Conservation (phyloP, 2,329 filamentous ascomycete genomes). For the Botrytis galanthina region DNA sequence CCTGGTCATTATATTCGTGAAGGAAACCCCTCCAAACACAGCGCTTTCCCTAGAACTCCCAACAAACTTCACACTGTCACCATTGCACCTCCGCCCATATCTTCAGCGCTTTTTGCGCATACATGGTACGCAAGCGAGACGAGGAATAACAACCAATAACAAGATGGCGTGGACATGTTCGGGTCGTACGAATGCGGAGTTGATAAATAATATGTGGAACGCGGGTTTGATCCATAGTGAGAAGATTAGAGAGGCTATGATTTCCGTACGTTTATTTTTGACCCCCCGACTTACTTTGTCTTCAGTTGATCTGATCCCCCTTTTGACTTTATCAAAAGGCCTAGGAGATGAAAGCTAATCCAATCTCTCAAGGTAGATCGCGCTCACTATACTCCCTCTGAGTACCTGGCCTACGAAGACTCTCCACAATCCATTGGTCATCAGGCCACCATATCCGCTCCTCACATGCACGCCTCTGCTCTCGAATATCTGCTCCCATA, state of each 20-base stretch:
- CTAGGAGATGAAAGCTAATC: conserved; percentile 16
- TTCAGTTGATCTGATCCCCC: conserved; percentile 9
- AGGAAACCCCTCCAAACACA: background rate
- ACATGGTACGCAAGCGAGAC: background rate
- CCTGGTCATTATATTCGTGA: background rate
- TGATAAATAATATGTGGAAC: conserved; percentile 74
- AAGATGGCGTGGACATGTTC: conserved; percentile 90
- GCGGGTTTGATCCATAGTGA: conserved; percentile 71
- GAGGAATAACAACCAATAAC: conserved; percentile 21
- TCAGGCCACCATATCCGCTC: conserved; percentile 67
- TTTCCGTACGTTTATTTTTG: conserved; percentile 51
- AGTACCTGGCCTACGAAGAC: conserved; percentile 69
- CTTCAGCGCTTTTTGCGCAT: background rate
- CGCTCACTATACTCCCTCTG: conserved; percentile 74
- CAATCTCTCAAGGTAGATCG: conserved; percentile 70
- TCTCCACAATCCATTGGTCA: conserved; percentile 67
- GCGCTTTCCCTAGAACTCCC: background rate
- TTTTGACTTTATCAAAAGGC: background rate
- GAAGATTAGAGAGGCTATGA: conserved; percentile 76
- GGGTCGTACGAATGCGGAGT: conserved; percentile 67
- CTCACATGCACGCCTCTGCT: conserved; percentile 70
- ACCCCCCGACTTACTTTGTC: conserved; percentile 14
- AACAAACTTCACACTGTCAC: background rate
- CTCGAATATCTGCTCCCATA: conserved; percentile 60
- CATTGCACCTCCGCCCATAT: background rate